These are phyloP conservation scores for Epichloe hybrida DNA, from an alignment of 2,329 filamentous ascomycete genomes.

Conservation along the genomic window DNA sequence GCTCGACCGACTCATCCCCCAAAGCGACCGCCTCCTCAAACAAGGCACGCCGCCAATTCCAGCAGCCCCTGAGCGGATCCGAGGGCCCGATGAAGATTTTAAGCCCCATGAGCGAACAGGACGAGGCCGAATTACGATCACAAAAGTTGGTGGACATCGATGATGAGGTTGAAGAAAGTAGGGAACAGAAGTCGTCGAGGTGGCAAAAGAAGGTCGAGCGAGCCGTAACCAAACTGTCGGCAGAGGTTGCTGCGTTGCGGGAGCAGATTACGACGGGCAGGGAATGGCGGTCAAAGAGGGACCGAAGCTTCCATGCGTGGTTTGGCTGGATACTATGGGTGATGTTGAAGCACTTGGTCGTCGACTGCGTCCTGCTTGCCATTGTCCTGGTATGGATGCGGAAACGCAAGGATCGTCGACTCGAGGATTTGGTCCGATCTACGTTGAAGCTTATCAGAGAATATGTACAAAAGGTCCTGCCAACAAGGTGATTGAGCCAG, in stretches of 20 bases:
- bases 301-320: conserved; percentile 56
- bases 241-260: conserved; percentile 79
- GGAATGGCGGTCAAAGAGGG: conserved; percentile 54
- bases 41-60: conserved; percentile 27
- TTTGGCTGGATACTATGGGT: conserved; percentile 56
- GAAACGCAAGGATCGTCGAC: conserved; percentile 51
- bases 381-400: conserved; percentile 61
- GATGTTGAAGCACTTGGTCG: conserved; percentile 56
- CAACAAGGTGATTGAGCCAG: conserved; percentile 30
- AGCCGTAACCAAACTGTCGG: conserved; percentile 76
- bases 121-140: conserved; percentile 48
- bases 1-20: conserved; percentile 45
- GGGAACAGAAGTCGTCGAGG: conserved; percentile 32
- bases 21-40: conserved; percentile 25
- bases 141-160: conserved; percentile 33
- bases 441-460: conserved; percentile 43
- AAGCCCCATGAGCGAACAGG: conserved; percentile 75
- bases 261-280: conserved; percentile 76
- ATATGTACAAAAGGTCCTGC: conserved; percentile 45
- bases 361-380: conserved; percentile 54
- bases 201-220: conserved; percentile 78
- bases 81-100: conserved; percentile 54
- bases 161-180: conserved; percentile 28
- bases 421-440: conserved; percentile 62
- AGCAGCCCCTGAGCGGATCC: conserved; percentile 33